Conservation (phyloP, 2,329 filamentous ascomycete species). For the Bipolaris bicolor region DNA sequence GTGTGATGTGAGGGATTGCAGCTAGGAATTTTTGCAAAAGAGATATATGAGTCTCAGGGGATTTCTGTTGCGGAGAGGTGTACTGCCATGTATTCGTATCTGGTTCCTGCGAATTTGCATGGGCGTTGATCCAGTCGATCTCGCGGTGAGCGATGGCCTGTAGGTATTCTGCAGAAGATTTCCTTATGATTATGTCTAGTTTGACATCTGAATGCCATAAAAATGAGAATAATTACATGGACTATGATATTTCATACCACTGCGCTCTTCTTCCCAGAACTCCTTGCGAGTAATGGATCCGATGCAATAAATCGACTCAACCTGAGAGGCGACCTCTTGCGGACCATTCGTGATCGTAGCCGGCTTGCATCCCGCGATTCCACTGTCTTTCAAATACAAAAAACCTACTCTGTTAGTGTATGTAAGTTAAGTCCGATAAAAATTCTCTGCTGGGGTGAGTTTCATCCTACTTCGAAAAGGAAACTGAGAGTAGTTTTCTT, state of each 20-base stretch:
- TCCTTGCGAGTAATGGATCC: conserved; percentile 33
- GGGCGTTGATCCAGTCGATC: conserved; percentile 38
- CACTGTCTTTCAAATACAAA: conserved; percentile 32
- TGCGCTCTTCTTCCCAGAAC: conserved; percentile 33
- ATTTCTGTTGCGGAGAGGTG: conserved; percentile 37
- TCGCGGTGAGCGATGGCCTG: conserved; percentile 43
- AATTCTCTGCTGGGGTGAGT: conserved; percentile 26
- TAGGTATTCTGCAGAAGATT: conserved; percentile 30
- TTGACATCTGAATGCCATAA: too few species aligned
- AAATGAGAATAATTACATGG: conserved; percentile 13
- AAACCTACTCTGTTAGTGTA: conserved; percentile 21
- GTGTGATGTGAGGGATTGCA: conserved; percentile 33
- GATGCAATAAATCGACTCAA: conserved; percentile 30
- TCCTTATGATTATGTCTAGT: conserved; percentile 21
- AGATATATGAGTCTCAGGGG: conserved; percentile 26
- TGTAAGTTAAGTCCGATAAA: conserved; percentile 22
- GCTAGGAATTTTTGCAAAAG: conserved; percentile 29
- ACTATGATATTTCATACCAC: conserved; percentile 30
- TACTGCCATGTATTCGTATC: conserved; percentile 39
- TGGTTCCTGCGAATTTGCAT: conserved; percentile 33
- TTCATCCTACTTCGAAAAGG: conserved; percentile 34
- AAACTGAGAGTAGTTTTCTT: conserved; percentile 35
- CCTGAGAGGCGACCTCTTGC: conserved; percentile 19
- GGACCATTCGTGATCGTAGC: conserved; percentile 29
- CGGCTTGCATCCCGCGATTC: conserved; percentile 38